A percentile compares a stretch with the other conserved stretches of the same genome.
These are phyloP conservation scores for Lichtheimia corymbifera DNA, from an alignment of 371 early-diverging fungal genomes.

Conservation along the genomic window DNA sequence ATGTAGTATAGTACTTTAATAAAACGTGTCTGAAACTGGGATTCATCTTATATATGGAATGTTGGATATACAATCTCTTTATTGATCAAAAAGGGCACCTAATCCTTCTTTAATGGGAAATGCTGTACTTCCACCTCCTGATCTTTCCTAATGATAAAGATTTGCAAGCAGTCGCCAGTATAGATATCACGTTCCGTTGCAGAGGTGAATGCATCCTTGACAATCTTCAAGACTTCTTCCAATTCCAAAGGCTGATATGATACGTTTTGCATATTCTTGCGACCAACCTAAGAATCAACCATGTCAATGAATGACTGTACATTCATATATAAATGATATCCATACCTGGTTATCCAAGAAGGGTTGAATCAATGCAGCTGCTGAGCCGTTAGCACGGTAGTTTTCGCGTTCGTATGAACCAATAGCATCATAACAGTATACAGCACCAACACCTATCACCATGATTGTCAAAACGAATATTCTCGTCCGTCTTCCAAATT, in stretches of 20 bases:
- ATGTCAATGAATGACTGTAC: background rate
- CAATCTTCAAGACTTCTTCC: constrained; percentile 78
- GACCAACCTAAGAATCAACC: constrained; percentile 35
- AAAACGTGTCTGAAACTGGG: too few relatives aligned
- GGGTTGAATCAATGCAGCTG: constrained; percentile 94
- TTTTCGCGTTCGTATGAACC: constrained; percentile 90
- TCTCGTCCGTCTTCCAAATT: background rate
- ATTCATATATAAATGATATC: background rate
- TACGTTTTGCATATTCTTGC: constrained; percentile 64
- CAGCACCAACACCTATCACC: constrained; percentile 76
- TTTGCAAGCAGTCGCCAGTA: constrained; percentile 98
- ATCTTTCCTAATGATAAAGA: constrained; percentile 82
- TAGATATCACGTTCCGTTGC: constrained; percentile 99
- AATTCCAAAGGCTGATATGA: constrained; percentile 44
- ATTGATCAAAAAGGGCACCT: constrained; percentile 15
- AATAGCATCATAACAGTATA: constrained; percentile 96
- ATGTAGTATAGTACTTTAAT: too few relatives aligned
- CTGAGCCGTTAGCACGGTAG: constrained; percentile 90
- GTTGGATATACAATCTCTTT: too few relatives aligned
- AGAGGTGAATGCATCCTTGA: constrained; percentile 96
- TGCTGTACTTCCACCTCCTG: constrained; percentile 77
- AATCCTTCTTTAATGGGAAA: constrained; percentile 81
- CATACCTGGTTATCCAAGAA: constrained; percentile 97
- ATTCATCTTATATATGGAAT: too few relatives aligned
- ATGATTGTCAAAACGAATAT: background rate